Percentiles rank a stretch among this genome's conserved stretches.
These are phyloP conservation scores for Fusarium sp. DNA, from an alignment of 2,329 filamentous ascomycete genomes.

Conservation along the genomic window DNA sequence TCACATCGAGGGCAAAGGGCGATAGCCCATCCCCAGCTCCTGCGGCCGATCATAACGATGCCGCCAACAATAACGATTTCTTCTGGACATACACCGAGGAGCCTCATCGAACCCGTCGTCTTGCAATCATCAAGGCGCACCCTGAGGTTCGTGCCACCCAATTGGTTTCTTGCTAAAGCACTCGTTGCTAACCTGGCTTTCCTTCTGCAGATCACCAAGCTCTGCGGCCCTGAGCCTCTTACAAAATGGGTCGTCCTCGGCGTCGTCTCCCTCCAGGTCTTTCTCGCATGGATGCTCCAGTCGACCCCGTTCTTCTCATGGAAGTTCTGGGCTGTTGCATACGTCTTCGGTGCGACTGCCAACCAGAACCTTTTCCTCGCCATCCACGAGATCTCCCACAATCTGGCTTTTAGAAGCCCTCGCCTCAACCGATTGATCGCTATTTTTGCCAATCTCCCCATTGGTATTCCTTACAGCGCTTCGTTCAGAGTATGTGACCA, in stretches of 20 bases:
- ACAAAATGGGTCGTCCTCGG: conserved; percentile 92
- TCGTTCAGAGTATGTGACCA: conserved; percentile 81
- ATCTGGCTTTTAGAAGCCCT: conserved; percentile 88
- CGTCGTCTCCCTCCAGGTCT: conserved; percentile 86
- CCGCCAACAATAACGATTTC: conserved; percentile 67
- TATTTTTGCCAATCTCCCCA: conserved; percentile 94
- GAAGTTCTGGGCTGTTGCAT: conserved; percentile 88
- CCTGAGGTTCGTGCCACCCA: conserved; percentile 76
- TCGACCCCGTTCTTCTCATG: conserved; percentile 84
- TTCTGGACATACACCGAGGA: conserved; percentile 99
- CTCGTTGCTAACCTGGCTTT: conserved; percentile 20
- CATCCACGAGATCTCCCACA: conserved; percentile 99
- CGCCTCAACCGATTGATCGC: conserved; percentile 87
- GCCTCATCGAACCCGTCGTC: conserved; percentile 88
- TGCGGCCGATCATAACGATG: conserved; percentile 32
- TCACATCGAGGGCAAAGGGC: conserved; percentile 52
- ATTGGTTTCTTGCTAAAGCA: conserved; percentile 6
- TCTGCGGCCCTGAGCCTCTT: conserved; percentile 94
- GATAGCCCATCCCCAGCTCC: conserved; percentile 39
- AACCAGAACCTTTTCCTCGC: conserved; percentile 99
- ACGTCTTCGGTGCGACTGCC: conserved; percentile 91
- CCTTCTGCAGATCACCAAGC: conserved; percentile 82
- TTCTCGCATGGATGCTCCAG: conserved; percentile 81
- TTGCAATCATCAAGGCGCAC: conserved; percentile 98
- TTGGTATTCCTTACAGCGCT: conserved; percentile 95